Evolutionary conservation across 768 basidiomycete species (phyloP), one percentile per base, ranked within the genome.

Genomic region (Basidioascus undulatus): DNA sequence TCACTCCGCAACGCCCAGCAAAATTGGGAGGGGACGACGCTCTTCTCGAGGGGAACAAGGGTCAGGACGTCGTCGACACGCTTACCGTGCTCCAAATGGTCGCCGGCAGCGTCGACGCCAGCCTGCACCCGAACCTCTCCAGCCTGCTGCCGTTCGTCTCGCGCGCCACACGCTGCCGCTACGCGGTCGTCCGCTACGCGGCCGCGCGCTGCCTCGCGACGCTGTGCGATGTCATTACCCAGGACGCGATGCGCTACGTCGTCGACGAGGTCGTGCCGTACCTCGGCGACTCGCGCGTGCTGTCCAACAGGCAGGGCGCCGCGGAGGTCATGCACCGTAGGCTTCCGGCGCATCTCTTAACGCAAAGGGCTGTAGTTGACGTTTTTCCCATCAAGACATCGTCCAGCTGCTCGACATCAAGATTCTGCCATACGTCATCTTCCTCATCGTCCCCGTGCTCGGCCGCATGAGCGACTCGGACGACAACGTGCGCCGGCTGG

Each of bases 391-490:
- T 30, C 0, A 51, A 96, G 89, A 89, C 55, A 74, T 96, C 47
- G 77, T 96, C 23, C 77, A 84, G 48, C 69, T 70, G 45, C 69
- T 98, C 37, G 86, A 96, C 49, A 72, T 92, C 59, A 87, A 86
- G 56, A 78, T 86, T 6, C 63, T 98, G 32, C 89, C 92, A 10
- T 98, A 96, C 53, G 77, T 96, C 8, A 78, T 96, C 45, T 96
- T 98, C 61, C 65, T 98, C 59, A 72, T 98, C 25, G 87, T 96
- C 0, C 92, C 92, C 0, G 72, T 96, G 5, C 71, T 98, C 7
- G 92, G 92, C 7, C 69, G 92, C 27, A 98, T 96, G 92, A 94
- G 84, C 51, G 92, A 98, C 56, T 55, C 72, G 5, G 75, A 94
- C 51, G 83, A 86, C 45, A 78, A 81, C 44, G 77, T 92, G 32